Evolutionary conservation across 148 eudicot species (phyloP).

Genomic region (Bassia scoparia): DNA sequence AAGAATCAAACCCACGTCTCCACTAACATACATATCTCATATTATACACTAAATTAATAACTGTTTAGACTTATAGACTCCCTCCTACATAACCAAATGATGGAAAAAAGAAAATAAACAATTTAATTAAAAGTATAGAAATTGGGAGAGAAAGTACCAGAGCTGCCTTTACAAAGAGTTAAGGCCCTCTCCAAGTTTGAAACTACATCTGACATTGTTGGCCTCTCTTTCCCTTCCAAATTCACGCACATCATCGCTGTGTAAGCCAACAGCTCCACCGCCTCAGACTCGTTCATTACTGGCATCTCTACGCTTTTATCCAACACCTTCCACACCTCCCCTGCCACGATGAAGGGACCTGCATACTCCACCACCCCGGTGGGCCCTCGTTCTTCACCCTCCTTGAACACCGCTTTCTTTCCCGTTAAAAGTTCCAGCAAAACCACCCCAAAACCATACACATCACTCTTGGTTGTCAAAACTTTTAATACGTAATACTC

Average conservation of each 20-base stretch:
- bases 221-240: conserved; percentile 55
- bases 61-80: background rate
- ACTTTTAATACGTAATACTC: conserved; percentile 50
- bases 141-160: conserved; percentile 37
- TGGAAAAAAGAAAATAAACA: background rate
- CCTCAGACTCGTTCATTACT: conserved; percentile 46
- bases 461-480: conserved; percentile 57
- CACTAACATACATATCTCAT: too few relatives aligned
- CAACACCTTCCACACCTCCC: conserved; percentile 48
- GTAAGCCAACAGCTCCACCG: conserved; percentile 52
- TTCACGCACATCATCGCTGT: conserved; percentile 56
- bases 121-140: conserved; percentile 27
- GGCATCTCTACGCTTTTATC: conserved; percentile 49
- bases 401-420: conserved; percentile 51
- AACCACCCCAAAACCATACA: conserved; percentile 64
- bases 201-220: conserved; percentile 50
- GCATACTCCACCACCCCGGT: conserved; percentile 54
- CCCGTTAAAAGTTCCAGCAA: conserved; percentile 57
- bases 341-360: conserved; percentile 37
- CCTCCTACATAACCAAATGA: background rate
- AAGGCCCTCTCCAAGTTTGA: conserved; percentile 57
- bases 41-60: conserved; percentile 9
- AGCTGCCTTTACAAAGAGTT: conserved; percentile 41
- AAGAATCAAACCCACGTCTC: too few relatives aligned
- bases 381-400: conserved; percentile 31